phyloP scores from a whole-genome alignment of 495 filamentous ascomycete species.

The Aspergillus conjunctus region DNA sequence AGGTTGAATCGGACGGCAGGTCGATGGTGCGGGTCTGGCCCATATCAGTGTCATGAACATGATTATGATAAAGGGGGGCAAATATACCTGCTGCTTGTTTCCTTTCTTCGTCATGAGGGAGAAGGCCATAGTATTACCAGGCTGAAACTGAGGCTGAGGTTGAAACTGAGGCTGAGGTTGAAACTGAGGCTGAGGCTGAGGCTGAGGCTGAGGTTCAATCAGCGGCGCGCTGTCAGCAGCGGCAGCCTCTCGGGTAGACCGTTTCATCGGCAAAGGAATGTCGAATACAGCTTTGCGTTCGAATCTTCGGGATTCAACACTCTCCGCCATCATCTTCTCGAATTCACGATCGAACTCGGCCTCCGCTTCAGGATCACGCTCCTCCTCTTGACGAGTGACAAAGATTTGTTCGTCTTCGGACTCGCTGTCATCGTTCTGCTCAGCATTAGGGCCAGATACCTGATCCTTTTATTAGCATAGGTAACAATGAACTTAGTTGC shows the following conservation, averaged over 20 bases:
- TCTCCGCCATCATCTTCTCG: constrained; percentile 98
- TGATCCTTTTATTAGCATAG: constrained; percentile 23
- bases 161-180: no score
- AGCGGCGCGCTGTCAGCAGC: constrained; percentile 38
- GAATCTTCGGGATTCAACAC: constrained; percentile 88
- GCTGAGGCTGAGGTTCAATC: no score
- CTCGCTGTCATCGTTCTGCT: constrained; percentile 50
- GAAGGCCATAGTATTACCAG: constrained; percentile 82
- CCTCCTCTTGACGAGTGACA: constrained; percentile 85
- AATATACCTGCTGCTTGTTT: constrained; percentile 84
- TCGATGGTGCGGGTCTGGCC: constrained; percentile 87
- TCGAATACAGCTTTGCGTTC: constrained; percentile 94
- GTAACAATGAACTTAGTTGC: background rate
- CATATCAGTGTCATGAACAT: background rate
- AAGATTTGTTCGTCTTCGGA: constrained; percentile 84
- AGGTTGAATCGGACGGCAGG: constrained; percentile 89
- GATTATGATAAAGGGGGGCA: background rate
- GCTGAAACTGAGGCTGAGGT: constrained; percentile 33
- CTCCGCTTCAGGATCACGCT: constrained; percentile 90
- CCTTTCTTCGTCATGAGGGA: constrained; percentile 94
- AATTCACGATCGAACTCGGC: constrained; percentile 98
- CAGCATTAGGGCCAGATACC: constrained; percentile 55
- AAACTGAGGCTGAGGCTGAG: no score
- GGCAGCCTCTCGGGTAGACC: constrained; percentile 63
- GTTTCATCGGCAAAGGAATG: constrained; percentile 85